Evolutionary conservation across 2,329 filamentous ascomycete genomes (phyloP).

Genomic region (Scedosporium aurantiacum): DNA sequence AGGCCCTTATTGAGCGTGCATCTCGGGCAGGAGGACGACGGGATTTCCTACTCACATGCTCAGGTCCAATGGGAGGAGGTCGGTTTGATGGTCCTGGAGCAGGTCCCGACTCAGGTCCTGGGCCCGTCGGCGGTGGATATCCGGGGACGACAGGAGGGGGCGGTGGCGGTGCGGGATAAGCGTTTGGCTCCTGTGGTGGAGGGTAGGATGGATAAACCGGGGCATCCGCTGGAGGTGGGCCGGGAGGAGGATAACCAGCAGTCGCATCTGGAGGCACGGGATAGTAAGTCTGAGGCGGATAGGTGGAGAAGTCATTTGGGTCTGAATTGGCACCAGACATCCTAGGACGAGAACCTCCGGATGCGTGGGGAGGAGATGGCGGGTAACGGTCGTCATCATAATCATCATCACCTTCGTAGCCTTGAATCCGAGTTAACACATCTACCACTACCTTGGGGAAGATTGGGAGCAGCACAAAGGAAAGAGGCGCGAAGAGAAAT

Average conservation of each 20-base stretch:
- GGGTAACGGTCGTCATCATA: constrained; percentile 24
- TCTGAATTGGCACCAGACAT: constrained; percentile 11
- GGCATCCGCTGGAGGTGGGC: constrained; percentile 17
- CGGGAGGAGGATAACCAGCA: constrained; percentile 23
- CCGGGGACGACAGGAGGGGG: constrained; percentile 16
- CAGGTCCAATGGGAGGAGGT: constrained; percentile 23
- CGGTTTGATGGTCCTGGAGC: constrained; percentile 17
- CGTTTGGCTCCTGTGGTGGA: constrained; percentile 16
- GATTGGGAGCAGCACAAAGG: neutral
- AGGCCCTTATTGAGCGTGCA: neutral
- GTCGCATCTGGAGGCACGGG: constrained; percentile 12
- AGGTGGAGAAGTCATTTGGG: constrained; percentile 6
- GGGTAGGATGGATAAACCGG: constrained; percentile 25
- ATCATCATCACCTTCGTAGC: constrained; percentile 23
- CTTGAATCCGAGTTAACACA: constrained; percentile 13
- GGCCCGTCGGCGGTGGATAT: constrained; percentile 19
- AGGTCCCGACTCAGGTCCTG: constrained; percentile 18
- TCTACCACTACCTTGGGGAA: neutral
- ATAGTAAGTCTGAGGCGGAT: constrained; percentile 15
- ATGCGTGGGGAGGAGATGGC: constrained; percentile 37
- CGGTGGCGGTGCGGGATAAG: constrained; percentile 10
- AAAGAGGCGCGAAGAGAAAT: neutral
- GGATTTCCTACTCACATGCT: constrained; percentile 33
- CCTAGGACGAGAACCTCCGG: constrained; percentile 35
- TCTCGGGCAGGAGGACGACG: constrained; percentile 12